These are phyloP conservation scores for Harrya chromipes DNA, from an alignment of 768 basidiomycete species.

Conservation along the genomic window DNA sequence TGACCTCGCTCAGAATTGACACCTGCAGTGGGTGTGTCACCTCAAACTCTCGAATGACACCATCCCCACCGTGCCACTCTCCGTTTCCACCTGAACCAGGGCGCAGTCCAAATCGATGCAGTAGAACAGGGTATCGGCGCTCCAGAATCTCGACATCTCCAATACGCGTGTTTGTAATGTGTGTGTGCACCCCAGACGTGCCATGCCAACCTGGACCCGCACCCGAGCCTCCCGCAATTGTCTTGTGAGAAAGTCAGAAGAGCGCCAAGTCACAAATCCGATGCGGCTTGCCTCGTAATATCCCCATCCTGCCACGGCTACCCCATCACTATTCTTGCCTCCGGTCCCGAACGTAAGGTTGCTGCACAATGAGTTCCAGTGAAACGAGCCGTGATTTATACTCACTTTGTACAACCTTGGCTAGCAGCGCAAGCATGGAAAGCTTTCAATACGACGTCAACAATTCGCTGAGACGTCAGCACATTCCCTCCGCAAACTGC, in stretches of 20 bases:
- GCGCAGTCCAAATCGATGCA: conserved; percentile 80
- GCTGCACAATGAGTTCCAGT: conserved; percentile 33
- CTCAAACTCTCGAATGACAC: conserved; percentile 81
- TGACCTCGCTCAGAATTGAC: conserved; percentile 82
- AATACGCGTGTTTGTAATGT: conserved; percentile 90
- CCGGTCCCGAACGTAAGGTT: conserved; percentile 89
- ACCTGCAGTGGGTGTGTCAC: conserved; percentile 80
- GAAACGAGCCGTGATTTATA: neutral
- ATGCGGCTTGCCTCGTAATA: conserved; percentile 66
- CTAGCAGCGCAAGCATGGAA: conserved; percentile 91
- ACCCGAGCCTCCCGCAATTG: conserved; percentile 91
- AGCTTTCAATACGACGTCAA: conserved; percentile 90
- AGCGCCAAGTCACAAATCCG: neutral
- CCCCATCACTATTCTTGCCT: conserved; percentile 81
- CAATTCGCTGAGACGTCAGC: conserved; percentile 86
- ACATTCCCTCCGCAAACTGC: conserved; percentile 96
- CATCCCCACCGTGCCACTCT: conserved; percentile 77
- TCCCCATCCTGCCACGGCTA: conserved; percentile 78
- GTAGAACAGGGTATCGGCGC: conserved; percentile 86
- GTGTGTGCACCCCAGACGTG: conserved; percentile 90
- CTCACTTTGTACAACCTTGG: conserved; percentile 91
- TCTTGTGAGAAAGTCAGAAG: conserved; percentile 36
- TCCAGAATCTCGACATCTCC: conserved; percentile 94
- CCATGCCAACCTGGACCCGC: conserved; percentile 90
- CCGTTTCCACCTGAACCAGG: conserved; percentile 68